Evolutionary conservation across 2,329 filamentous ascomycete genomes (phyloP).

Genomic region (Microcyclosporella mali): DNA sequence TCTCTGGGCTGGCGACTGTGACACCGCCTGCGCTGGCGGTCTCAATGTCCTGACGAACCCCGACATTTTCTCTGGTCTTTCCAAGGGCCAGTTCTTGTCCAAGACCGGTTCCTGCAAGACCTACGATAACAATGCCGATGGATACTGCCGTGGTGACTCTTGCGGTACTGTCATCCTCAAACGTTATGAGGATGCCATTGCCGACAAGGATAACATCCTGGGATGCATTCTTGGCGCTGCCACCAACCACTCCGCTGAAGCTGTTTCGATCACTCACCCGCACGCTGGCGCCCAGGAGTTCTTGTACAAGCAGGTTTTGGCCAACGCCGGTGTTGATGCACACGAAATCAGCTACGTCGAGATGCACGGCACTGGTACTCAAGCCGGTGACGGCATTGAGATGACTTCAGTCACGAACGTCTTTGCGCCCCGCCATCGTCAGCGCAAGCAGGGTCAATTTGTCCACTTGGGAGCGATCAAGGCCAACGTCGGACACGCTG

Average conservation of each 20-base stretch:
- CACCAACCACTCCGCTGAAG: constrained; percentile 77
- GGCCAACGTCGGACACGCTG: constrained; percentile 50
- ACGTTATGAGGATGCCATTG: constrained; percentile 68
- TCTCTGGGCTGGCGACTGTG: constrained; percentile 68
- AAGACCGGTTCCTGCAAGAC: constrained; percentile 72
- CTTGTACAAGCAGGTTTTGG: constrained; percentile 63
- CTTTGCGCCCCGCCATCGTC: constrained; percentile 51
- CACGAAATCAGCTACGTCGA: constrained; percentile 76
- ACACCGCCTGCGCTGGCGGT: constrained; percentile 74
- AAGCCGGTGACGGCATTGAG: constrained; percentile 76
- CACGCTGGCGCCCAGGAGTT: constrained; percentile 69
- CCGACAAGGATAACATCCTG: constrained; percentile 66
- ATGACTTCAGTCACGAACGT: constrained; percentile 67
- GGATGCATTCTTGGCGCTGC: constrained; percentile 67
- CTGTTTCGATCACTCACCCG: constrained; percentile 77
- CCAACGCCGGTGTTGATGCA: constrained; percentile 67
- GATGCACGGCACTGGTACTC: constrained; percentile 84
- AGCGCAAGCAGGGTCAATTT: constrained; percentile 45
- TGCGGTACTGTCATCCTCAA: constrained; percentile 72
- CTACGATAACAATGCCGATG: constrained; percentile 73
- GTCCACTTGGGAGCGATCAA: constrained; percentile 51
- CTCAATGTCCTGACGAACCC: constrained; percentile 74
- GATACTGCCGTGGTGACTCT: constrained; percentile 74
- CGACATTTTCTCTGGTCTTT: constrained; percentile 70
- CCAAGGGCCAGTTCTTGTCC: constrained; percentile 70